Base-by-base conservation (phyloP, 2,329 filamentous ascomycete genomes). In the Paradendryphiella salina region DNA sequence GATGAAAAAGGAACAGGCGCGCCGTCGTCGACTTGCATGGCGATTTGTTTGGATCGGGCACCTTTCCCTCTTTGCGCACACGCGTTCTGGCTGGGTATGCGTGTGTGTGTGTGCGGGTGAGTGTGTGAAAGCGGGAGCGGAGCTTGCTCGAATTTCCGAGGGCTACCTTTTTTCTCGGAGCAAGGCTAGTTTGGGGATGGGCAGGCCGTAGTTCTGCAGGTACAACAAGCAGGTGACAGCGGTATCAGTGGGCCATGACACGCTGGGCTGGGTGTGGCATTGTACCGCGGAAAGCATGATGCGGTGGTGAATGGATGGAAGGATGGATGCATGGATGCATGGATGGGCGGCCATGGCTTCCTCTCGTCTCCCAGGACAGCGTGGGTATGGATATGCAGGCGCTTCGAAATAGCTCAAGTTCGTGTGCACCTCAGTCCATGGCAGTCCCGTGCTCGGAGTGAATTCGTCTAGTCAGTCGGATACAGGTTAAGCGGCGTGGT, bases 111-210 rank as follows among this genome's bases (percentile, higher is more conserved):
- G 23, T 6, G 23, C 10, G 23, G 10, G 23, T 9, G 23, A 26
- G 23, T 10, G 7, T 26, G 23, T 10, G 8, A 9, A 9, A 23
- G 21, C 3, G 4, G 23, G 23, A 26, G 23, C 7, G 5, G 10
- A 2, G 34, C n/a, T n/a, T n/a, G n/a, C n/a, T 36, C 54, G 47
- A 54, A 52, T 52, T 49, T 46, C 48, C 44, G 57, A 26, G 23
- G 23, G 8, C 23, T 9, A 9, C 8, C 35, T 33, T 41, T 48
- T 42, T 37, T 35, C 37, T 46, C 49, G 42, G 54, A 46, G 48
- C 28, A 45, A 39, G 35, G 41, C 41, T 55, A 29, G 50, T 49
- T 51, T 39, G 32, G 51, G 54, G 29, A 31, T 37, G 37, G 48
- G 21, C 43, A 21, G 43, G 37, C 44, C 49, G 21, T 40, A 28